phyloP scores from a whole-genome alignment of 495 filamentous ascomycete genomes.

The Choiromyces venosus region DNA sequence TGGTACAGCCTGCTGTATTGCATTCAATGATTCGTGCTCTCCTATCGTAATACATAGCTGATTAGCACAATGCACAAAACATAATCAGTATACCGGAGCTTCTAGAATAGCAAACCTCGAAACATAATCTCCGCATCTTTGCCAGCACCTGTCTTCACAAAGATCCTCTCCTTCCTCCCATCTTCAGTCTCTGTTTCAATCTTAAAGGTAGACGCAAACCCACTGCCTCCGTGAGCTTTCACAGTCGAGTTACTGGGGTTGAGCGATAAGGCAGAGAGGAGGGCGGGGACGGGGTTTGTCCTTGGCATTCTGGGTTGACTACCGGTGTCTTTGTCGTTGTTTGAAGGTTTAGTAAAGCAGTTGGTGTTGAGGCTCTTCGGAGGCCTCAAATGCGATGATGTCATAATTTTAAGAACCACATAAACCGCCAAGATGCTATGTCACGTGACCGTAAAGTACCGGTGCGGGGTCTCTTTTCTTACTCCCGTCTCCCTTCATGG shows the following conservation, averaged over 20 bases:
- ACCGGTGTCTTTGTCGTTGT: background rate
- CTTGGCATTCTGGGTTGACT: background rate
- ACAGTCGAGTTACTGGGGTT: slow-evolving; percentile 57
- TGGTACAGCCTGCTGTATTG: slow-evolving; percentile 64
- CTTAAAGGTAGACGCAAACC: slow-evolving; percentile 68
- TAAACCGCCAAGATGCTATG: background rate
- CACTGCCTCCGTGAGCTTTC: slow-evolving; percentile 60
- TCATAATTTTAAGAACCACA: slow-evolving; percentile 17
- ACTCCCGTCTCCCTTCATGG: too few relatives aligned
- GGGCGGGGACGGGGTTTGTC: slow-evolving; percentile 52
- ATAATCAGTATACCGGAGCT: background rate
- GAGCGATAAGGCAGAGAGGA: slow-evolving; percentile 62
- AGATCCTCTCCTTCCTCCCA: slow-evolving; percentile 59
- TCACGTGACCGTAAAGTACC: background rate
- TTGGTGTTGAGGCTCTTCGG: background rate
- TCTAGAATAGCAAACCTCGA: slow-evolving; percentile 44
- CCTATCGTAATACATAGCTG: slow-evolving; percentile 46
- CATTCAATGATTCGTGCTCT: slow-evolving; percentile 77
- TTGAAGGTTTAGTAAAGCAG: background rate
- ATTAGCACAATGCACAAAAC: slow-evolving; percentile 7
- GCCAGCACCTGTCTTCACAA: slow-evolving; percentile 72
- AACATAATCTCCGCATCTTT: slow-evolving; percentile 70
- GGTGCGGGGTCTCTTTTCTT: too few relatives aligned
- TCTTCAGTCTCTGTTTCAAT: slow-evolving; percentile 52
- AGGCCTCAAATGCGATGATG: slow-evolving; percentile 1